phyloP scores from a whole-genome alignment of 257 asterid genomes.

The Coffea eugenioides region DNA sequence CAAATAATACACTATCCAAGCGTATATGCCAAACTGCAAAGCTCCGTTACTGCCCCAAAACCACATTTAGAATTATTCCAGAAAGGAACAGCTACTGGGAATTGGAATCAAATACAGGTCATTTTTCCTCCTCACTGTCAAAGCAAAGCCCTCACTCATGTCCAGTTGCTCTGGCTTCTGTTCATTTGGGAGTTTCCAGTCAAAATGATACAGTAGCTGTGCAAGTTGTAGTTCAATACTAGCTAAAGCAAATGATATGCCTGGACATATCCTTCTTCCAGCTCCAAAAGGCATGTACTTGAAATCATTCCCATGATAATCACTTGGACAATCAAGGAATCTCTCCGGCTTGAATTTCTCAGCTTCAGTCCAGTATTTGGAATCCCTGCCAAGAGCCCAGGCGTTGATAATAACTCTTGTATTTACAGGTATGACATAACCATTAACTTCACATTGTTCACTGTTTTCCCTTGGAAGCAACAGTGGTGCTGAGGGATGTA shows the following conservation, averaged over 20 bases:
- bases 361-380: background rate
- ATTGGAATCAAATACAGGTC: constrained; percentile 11
- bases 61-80: no score
- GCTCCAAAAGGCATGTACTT: background rate
- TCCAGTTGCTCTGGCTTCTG: constrained; percentile 16
- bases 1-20: no score
- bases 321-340: background rate
- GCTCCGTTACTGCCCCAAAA: no score
- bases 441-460: background rate
- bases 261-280: background rate
- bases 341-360: background rate
- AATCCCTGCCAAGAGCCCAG: background rate
- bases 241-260: background rate
- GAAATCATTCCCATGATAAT: background rate
- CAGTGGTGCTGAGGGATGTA: background rate
- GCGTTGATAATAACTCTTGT: background rate
- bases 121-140: constrained; percentile 14
- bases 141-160: constrained; percentile 8
- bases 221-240: constrained; percentile 17
- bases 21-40: no score
- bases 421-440: background rate
- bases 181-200: constrained; percentile 16
- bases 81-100: background rate
- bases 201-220: constrained; percentile 17
- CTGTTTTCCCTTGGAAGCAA: background rate